phyloP scores from a whole-genome alignment of 805 yeast species.

The Candida krabiensis region DNA sequence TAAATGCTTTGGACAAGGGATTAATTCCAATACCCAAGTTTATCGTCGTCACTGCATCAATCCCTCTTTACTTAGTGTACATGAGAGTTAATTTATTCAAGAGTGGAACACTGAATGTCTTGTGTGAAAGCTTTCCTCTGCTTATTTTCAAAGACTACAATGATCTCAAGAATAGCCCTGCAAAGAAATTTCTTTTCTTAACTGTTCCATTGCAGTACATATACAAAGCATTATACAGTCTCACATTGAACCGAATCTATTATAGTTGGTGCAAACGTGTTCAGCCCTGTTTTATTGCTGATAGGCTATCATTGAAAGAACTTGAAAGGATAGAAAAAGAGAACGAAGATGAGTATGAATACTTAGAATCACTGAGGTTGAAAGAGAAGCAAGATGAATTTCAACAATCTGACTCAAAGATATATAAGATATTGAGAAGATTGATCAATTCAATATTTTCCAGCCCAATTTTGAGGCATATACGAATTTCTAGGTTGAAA shows the following conservation, averaged over 20 bases:
- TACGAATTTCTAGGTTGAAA: slow-evolving; percentile 20
- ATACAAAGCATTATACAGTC: slow-evolving; percentile 23
- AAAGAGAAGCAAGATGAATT: slow-evolving; percentile 1
- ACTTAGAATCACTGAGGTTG: slow-evolving; percentile 9
- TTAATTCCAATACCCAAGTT: slow-evolving; percentile 23
- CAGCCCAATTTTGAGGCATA: slow-evolving; percentile 12
- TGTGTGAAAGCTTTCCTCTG: slow-evolving; percentile 16
- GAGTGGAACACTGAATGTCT: slow-evolving; percentile 7
- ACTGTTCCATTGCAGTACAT: slow-evolving; percentile 17
- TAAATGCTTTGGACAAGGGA: slow-evolving; percentile 21
- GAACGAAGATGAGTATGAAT: slow-evolving; percentile 25
- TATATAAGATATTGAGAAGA: slow-evolving; percentile 1
- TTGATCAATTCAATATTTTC: slow-evolving; percentile 9
- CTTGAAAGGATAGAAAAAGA: slow-evolving; percentile 34
- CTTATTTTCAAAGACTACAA: slow-evolving; percentile 13
- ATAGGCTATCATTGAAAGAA: slow-evolving; percentile 31
- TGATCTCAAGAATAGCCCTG: slow-evolving; percentile 13
- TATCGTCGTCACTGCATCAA: slow-evolving; percentile 24
- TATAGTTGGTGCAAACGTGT: slow-evolving; percentile 33
- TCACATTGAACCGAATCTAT: slow-evolving; percentile 34
- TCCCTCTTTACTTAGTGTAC: slow-evolving; percentile 31
- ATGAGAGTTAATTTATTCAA: slow-evolving; percentile 21
- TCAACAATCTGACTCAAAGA: not conserved
- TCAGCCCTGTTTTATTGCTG: slow-evolving; percentile 37
- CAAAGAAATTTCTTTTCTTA: slow-evolving; percentile 15